Percentiles rank a stretch among this genome's conserved stretches.
phyloP scores from a whole-genome alignment of 345 rosid genomes.

The Limnanthes douglasii region DNA sequence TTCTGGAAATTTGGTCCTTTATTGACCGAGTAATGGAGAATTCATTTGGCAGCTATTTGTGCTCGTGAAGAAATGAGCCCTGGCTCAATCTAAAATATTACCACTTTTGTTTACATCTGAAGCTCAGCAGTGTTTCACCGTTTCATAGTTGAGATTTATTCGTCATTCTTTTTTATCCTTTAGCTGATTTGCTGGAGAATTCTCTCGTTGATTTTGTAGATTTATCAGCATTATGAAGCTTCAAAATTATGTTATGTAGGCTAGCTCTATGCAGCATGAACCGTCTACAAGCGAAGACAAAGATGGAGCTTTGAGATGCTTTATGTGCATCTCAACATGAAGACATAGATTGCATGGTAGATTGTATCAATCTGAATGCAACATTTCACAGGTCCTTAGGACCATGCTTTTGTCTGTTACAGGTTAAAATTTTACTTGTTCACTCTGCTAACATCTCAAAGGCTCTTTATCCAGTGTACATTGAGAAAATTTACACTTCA shows the following conservation, averaged over 20 bases:
- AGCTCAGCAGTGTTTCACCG: too few relatives aligned
- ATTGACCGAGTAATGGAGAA: too few relatives aligned
- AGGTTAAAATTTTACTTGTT: constrained; percentile 3
- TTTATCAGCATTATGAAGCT: too few relatives aligned
- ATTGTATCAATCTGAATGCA: constrained; percentile 53
- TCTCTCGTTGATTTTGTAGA: too few relatives aligned
- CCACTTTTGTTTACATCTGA: too few relatives aligned
- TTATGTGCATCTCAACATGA: constrained; percentile 27
- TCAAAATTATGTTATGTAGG: too few relatives aligned
- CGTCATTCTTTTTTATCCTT: too few relatives aligned
- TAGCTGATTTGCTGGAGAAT: too few relatives aligned
- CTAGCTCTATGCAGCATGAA: constrained; percentile 61
- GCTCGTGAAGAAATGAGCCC: not conserved
- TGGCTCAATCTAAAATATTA: too few relatives aligned
- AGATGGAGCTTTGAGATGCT: constrained; percentile 59
- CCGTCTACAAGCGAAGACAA: constrained; percentile 54
- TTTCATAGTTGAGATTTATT: too few relatives aligned
- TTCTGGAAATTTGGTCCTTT: too few relatives aligned
- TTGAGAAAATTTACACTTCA: constrained; percentile 39
- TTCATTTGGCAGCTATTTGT: not conserved
- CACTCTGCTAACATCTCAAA: constrained; percentile 18
- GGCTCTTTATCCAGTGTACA: constrained; percentile 31
- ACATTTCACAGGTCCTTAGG: constrained; percentile 52
- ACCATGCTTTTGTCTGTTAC: constrained; percentile 4
- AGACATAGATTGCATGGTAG: constrained; percentile 51